Evolutionary conservation across 768 basidiomycete species (phyloP), one percentile per base, ranked within the genome.

Genomic region (Hebeloma cylindrosporum): DNA sequence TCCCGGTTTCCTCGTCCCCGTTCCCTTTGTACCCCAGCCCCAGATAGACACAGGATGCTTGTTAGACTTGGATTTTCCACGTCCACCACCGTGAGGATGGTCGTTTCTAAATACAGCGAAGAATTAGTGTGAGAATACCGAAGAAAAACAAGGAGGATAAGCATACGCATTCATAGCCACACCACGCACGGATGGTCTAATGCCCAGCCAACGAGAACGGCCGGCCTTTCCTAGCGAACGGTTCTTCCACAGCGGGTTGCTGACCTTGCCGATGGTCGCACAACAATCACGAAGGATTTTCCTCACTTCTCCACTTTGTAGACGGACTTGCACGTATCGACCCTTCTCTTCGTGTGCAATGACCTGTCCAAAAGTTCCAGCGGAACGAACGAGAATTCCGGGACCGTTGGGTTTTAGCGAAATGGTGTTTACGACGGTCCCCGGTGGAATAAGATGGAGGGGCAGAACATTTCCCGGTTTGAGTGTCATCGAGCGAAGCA

Each of bases 1-100:
- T 34, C 92, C 92, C 11, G 93, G 89, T 62, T 92, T 87, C 59
- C 95, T 84, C 43, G 95, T 99, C 46, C 95, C 79, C 49, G 83
- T 89, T 47, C 93, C 93, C 72, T 93, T 92, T 10, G 91, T 88
- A 46, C 86, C 77, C 88, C 89, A 93, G 44, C 92, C 93, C 85
- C 87, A 96, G 41, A 89, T 80, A 8, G 90, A 93, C 20, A 88
- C 83, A 2, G 94, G 92, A 62, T 93, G 85, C 61, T 91, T 95
- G 79, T 94, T 84, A 46, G 90, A 91, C 76, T 99, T 98, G 48
- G 88, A 90, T 67, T 95, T 97, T 56, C 95, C 95, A 69, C 95
- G 87, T 66, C 95, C 95, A 73, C 95, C 94, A 67, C 94, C 94
- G 62, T 96, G 93, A 49, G 95, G 93, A 67, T 94, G 92, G 66